Base-by-base conservation (phyloP, 1,284 basidiomycete species). In the Puccinia brachypodii region DNA sequence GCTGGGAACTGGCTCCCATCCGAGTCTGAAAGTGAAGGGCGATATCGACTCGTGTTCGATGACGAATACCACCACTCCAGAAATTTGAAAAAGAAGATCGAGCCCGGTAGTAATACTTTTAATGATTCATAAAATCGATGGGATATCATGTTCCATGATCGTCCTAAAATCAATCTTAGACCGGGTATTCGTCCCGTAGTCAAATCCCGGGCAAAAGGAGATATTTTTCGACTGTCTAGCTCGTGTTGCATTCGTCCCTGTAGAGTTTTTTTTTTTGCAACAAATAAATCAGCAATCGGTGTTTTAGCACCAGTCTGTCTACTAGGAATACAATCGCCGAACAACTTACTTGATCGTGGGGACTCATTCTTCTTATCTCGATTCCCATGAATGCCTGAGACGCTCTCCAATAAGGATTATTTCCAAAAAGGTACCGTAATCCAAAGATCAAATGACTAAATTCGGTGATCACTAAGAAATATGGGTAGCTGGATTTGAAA, bases 51-150 rank as follows among this genome's bases (percentile, higher is more conserved):
- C 0, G 85, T 83, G 9, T 85, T 81, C 0, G 96, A 95, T 2
- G 96, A 98, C 22, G 95, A 96, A 87, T 98, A 99, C 96, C 97
- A 99, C 96, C 97, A 99, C 87, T 99, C 95, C 42, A 98, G 89
- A 87, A 99, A 96, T 87, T 97, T 98, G 89, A 99, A 90, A 86
- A 95, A 92, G 87, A 99, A 97, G 83, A 99, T 96, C 47, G 94
- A 92, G 3, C 93, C 93, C 1, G 97, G 95, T 13, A 97, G 90
- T 19, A 96, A 89, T 66, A 96, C 89, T 84, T 92, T 91, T 68
- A 96, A 88, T 1, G 82, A 83, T 69, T 76, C 72, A 25, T 69
- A 47, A 76, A 74, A 33, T 58, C 68, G 25, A 66, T 71, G 68
- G 25, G 68, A 71, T 47, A 71, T 50, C 58, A 71, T 64, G 40